These are phyloP conservation scores for Porcisia deanei DNA, from an alignment of 208 protist species.

Conservation along the genomic window DNA sequence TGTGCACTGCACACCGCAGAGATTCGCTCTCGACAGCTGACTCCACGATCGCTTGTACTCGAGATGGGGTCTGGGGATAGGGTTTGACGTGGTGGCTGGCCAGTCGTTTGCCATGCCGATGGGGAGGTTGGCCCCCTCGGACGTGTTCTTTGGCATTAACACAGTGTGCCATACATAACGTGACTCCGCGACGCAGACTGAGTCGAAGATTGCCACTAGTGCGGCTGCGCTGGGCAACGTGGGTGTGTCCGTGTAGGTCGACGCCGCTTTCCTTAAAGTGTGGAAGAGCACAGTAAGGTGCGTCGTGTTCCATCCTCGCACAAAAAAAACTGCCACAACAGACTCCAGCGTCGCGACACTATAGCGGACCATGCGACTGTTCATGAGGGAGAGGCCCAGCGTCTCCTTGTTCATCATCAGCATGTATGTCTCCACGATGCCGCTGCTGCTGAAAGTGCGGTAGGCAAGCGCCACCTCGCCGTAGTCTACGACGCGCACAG, in stretches of 20 bases:
- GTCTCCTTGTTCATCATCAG: constrained; percentile 42
- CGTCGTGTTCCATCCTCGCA: constrained; percentile 35
- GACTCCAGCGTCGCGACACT: constrained; percentile 47
- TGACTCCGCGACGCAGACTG: constrained; percentile 28
- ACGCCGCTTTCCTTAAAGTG: constrained; percentile 32
- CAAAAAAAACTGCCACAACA: constrained; percentile 37
- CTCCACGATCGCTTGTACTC: constrained; percentile 44
- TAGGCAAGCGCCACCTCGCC: constrained; percentile 13
- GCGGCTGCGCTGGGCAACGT: constrained; percentile 11
- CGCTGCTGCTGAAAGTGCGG: constrained; percentile 8
- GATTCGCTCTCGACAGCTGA: constrained; percentile 35
- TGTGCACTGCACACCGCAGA: constrained; percentile 69
- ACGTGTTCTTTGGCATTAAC: not conserved
- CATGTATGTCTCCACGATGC: constrained; percentile 3
- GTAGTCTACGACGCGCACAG: constrained; percentile 20
- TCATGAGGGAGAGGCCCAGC: constrained; percentile 43
- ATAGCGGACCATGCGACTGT: constrained; percentile 39
- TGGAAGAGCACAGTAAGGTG: constrained; percentile 37
- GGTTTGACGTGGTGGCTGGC: constrained; percentile 4
- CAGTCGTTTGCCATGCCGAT: not conserved
- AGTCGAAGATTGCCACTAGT: constrained; percentile 30
- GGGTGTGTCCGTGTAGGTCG: constrained; percentile 34
- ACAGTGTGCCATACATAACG: constrained; percentile 66
- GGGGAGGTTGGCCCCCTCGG: not conserved
- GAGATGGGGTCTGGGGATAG: constrained; percentile 37